Evolutionary conservation across 352 stramenopile species (phyloP), one percentile per base, ranked within the genome.

Genomic region (Pythium biforme): DNA sequence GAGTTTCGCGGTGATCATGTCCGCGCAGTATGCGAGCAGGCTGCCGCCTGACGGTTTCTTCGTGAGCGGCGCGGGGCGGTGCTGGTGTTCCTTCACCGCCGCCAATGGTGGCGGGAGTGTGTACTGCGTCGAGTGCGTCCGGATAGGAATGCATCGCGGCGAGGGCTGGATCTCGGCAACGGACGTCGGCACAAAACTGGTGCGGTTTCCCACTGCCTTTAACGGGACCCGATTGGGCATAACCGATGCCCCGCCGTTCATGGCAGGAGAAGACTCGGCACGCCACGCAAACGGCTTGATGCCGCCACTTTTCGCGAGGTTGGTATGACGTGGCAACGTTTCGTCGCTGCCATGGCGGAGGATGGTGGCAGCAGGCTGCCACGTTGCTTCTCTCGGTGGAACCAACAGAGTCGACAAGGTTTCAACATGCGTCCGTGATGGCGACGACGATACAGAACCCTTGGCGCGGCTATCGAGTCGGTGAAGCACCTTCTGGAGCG

Each of bases 1-100:
- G 2, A 64, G 40, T 31, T 62, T 62, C 33, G 71, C 73, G 17
- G 64, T 55, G 31, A 84, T 53, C 0, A 86, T 43, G 48, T 81
- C 75, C 20, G 75, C 59, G 39, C 73, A 86, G 59, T 73, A 82
- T 12, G 77, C 62, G n/a, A 86, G 34, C 3, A 86, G 53, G 8
- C 51, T 17, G 22, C 37, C 55, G 26, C 56, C 55, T 1, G 70
- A 66, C 19, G 52, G 46, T 59, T 70, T 73, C 47, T 80, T 80
- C 20, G 49, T 45, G 1, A 66, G 31, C 31, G 40, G 46, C 26
- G 50, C 33, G 4, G 20, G 4, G 15, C 12, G 37, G 15, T 54
- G 34, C 11, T 40, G 49, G 31, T 45, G 40, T 3, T 41, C 23
- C 39, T 43, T 49, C 17, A 33, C 17, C 34, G n/a, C 39, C 31